A percentile compares a stretch with the other conserved stretches of the same genome.
phyloP scores from a whole-genome alignment of 106 monocot species.

The Gastrodia elata region DNA sequence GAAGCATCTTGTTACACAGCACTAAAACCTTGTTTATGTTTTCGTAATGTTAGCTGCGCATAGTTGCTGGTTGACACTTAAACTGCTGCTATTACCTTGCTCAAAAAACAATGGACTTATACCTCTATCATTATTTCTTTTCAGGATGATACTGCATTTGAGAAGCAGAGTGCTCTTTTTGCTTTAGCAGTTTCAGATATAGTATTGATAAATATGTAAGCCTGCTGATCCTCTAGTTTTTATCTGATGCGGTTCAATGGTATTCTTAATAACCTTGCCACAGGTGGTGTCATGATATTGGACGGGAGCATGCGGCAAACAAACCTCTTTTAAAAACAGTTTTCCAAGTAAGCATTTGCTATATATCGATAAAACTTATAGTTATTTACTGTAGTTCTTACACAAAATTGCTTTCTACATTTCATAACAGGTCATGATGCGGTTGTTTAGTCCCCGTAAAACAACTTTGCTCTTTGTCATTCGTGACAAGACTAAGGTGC shows the following conservation, averaged over 20 bases:
- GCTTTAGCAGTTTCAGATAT: constrained; percentile 81
- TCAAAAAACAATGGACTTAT: background rate
- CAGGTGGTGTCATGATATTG: constrained; percentile 98
- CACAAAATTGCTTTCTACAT: constrained; percentile 6
- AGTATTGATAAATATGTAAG: constrained; percentile 83
- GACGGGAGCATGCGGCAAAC: constrained; percentile 90
- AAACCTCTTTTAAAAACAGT: constrained; percentile 88
- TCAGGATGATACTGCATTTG: constrained; percentile 84
- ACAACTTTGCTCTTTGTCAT: constrained; percentile 94
- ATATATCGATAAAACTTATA: background rate
- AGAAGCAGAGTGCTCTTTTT: constrained; percentile 87
- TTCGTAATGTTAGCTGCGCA: background rate
- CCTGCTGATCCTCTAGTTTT: constrained; percentile 4
- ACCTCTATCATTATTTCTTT: background rate
- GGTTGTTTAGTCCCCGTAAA: constrained; percentile 93
- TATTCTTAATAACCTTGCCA: background rate
- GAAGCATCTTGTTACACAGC: no score
- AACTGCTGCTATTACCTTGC: background rate
- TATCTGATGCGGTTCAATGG: background rate
- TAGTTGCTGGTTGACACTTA: background rate
- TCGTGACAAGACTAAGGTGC: constrained; percentile 89
- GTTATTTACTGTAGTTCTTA: constrained; percentile 4
- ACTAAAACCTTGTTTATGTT: background rate
- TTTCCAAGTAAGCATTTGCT: constrained; percentile 59
- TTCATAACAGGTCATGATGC: constrained; percentile 79